Evolutionary conservation across 164 flowering plant species (phyloP).

Genomic region (Pachysandra terminalis): DNA sequence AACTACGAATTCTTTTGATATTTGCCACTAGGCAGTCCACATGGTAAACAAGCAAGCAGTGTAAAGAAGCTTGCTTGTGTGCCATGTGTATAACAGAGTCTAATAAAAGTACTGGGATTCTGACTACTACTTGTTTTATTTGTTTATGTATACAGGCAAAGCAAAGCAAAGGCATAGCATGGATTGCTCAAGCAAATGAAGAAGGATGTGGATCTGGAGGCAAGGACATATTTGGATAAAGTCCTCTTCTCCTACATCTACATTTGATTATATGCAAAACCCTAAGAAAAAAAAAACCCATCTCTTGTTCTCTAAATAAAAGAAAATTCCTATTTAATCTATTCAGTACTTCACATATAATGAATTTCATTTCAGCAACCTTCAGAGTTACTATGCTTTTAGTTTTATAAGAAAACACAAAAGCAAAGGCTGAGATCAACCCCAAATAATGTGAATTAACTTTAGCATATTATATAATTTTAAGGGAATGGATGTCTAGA

Average conservation of each 20-base stretch:
- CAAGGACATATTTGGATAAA: neutral
- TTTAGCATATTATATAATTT: too few relatives aligned
- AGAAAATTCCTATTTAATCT: too few relatives aligned
- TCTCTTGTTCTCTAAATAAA: too few relatives aligned
- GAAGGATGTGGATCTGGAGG: neutral
- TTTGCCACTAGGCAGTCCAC: neutral
- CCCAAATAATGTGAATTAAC: too few relatives aligned
- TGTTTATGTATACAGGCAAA: constrained; percentile 47
- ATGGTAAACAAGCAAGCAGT: neutral
- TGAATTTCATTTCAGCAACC: too few relatives aligned
- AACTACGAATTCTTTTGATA: neutral
- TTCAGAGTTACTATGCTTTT: too few relatives aligned
- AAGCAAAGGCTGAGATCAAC: too few relatives aligned
- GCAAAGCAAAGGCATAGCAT: constrained; percentile 38
- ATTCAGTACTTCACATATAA: too few relatives aligned
- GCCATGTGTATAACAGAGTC: neutral
- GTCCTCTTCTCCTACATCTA: neutral
- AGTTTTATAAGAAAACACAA: too few relatives aligned
- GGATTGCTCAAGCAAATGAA: constrained; percentile 34
- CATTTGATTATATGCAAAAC: too few relatives aligned
- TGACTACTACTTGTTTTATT: neutral
- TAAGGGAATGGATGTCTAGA: too few relatives aligned
- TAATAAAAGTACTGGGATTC: neutral
- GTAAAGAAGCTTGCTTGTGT: neutral
- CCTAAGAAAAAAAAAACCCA: neutral